These are phyloP conservation scores for Nitzschia sp. DNA, from an alignment of 108 stramenopile genomes.

Conservation along the genomic window DNA sequence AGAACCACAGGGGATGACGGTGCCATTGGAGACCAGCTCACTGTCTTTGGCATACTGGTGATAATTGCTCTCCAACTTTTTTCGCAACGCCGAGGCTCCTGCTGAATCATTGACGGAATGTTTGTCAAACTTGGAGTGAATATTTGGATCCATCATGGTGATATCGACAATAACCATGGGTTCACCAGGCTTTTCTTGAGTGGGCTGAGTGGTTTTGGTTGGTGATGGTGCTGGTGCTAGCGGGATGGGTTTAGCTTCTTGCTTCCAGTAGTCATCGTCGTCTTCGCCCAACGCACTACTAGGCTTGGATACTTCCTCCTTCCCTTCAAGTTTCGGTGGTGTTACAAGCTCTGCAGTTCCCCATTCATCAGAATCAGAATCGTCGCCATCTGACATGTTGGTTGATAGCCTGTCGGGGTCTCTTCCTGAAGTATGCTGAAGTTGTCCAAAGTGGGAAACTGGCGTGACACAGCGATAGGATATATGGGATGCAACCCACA, in stretches of 20 bases:
- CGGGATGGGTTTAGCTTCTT: constrained; percentile 12
- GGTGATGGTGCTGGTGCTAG: background rate
- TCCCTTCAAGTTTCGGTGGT: too few relatives aligned
- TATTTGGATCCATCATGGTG: constrained; percentile 30
- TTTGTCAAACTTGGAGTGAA: constrained; percentile 45
- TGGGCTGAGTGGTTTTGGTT: background rate
- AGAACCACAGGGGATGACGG: constrained; percentile 41
- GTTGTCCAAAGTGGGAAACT: too few relatives aligned
- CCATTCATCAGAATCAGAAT: constrained; percentile 47
- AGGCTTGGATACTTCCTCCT: background rate
- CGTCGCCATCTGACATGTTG: constrained; percentile 9
- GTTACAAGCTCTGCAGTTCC: constrained; percentile 36
- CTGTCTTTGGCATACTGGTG: constrained; percentile 34
- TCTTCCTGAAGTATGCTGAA: too few relatives aligned
- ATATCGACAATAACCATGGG: constrained; percentile 52
- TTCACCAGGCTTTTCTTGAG: constrained; percentile 5
- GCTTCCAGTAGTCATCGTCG: constrained; percentile 29
- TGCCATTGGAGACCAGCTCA: constrained; percentile 30
- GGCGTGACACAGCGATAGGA: too few relatives aligned
- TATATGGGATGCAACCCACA: too few relatives aligned
- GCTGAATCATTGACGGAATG: constrained; percentile 43
- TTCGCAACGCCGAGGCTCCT: constrained; percentile 37
- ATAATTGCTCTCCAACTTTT: constrained; percentile 41
- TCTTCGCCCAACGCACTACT: background rate
- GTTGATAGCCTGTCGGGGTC: background rate